Evolutionary conservation across 495 filamentous ascomycete genomes (phyloP).

Genomic region (Aspergillus baeticus): DNA sequence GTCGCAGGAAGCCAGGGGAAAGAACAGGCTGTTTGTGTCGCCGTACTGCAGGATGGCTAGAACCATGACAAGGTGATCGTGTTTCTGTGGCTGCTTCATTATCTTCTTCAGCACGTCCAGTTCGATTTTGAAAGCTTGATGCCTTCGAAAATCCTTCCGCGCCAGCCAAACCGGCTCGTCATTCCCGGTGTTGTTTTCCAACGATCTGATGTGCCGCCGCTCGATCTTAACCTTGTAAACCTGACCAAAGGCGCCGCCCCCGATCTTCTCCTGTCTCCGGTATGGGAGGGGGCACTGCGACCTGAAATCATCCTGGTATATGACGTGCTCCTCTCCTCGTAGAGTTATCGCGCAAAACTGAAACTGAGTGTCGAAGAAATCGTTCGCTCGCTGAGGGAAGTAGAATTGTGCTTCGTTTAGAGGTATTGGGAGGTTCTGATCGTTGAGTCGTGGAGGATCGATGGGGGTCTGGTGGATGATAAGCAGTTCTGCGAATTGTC

Average conservation of each 20-base stretch:
- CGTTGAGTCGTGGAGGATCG: background rate
- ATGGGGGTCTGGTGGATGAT: background rate
- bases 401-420: background rate
- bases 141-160: slow-evolving; percentile 18
- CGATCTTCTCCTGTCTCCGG: slow-evolving; percentile 9
- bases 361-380: slow-evolving; percentile 17
- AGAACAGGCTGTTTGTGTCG: slow-evolving; percentile 18
- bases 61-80: slow-evolving; percentile 15
- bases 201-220: slow-evolving; percentile 9
- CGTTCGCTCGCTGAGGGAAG: background rate
- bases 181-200: background rate
- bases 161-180: slow-evolving; percentile 2
- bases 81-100: slow-evolving; percentile 6
- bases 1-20: slow-evolving; percentile 17
- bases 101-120: slow-evolving; percentile 11
- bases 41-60: slow-evolving; percentile 17
- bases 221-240: slow-evolving; percentile 19
- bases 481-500: slow-evolving; percentile 1
- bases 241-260: slow-evolving; percentile 14
- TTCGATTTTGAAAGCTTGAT: slow-evolving; percentile 12
- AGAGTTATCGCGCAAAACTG: slow-evolving; percentile 20
- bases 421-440: slow-evolving; percentile 12
- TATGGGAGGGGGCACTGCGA: slow-evolving; percentile 17
- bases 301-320: slow-evolving; percentile 9
- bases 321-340: slow-evolving; percentile 5